phyloP scores from a whole-genome alignment of 1,139 yeast species.

The Pichia sorboxylosa region DNA sequence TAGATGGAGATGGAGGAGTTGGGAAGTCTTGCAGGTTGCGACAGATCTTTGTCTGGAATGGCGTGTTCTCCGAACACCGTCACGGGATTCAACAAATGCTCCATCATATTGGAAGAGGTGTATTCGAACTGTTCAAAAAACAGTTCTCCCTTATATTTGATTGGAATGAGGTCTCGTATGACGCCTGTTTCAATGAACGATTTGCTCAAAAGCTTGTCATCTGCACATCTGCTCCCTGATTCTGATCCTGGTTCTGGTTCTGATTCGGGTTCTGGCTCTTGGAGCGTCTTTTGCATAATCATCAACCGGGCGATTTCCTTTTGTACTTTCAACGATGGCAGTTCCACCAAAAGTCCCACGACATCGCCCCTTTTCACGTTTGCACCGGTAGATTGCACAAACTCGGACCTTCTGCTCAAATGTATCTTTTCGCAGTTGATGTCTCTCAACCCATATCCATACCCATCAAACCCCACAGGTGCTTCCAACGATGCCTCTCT shows the following conservation, averaged over 20 bases:
- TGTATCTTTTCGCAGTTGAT: conserved; percentile 70
- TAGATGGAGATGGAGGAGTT: conserved; percentile 53
- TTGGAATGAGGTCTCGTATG: conserved; percentile 77
- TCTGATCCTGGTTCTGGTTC: background rate
- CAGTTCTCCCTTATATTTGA: conserved; percentile 63
- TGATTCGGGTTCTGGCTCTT: conserved; percentile 15
- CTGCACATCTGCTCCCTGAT: background rate
- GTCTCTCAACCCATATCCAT: conserved; percentile 86
- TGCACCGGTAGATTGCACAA: background rate
- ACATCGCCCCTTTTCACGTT: conserved; percentile 69
- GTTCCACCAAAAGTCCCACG: conserved; percentile 63
- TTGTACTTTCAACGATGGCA: conserved; percentile 47
- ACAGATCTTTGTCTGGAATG: conserved; percentile 28
- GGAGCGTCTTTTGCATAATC: conserved; percentile 21
- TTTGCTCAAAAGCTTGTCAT: background rate
- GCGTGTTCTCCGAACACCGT: conserved; percentile 61
- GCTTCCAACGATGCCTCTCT: conserved; percentile 86
- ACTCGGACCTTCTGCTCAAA: conserved; percentile 49
- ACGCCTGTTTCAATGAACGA: conserved; percentile 24
- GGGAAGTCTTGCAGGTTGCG: conserved; percentile 35
- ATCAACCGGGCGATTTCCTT: conserved; percentile 26
- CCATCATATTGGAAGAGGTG: conserved; percentile 64
- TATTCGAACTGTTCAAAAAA: conserved; percentile 86
- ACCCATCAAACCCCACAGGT: conserved; percentile 92
- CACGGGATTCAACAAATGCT: conserved; percentile 62